Evolutionary conservation across 306 rosid species (phyloP).

Genomic region (Cicer cuneatum): DNA sequence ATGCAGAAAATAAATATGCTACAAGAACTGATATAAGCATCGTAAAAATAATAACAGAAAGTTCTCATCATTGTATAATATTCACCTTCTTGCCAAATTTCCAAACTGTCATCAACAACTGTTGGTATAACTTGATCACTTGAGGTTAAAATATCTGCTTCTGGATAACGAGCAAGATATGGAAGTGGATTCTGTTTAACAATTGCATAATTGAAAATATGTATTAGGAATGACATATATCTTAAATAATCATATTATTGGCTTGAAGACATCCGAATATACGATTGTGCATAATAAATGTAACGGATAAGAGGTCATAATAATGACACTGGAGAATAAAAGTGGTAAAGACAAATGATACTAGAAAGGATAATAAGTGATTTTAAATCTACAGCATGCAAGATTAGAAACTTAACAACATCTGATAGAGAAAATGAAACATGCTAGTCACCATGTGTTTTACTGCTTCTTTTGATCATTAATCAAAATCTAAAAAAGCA

Average conservation of each 20-base stretch:
- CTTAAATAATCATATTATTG: constrained; percentile 24
- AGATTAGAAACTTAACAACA: constrained; percentile 23
- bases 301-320: constrained; percentile 23
- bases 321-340: constrained; percentile 13
- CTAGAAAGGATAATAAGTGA: neutral
- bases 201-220: constrained; percentile 43
- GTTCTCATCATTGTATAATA: constrained; percentile 26
- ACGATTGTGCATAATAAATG: constrained; percentile 1
- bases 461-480: constrained; percentile 8
- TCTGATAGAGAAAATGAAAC: constrained; percentile 20
- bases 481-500: constrained; percentile 26
- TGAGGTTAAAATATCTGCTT: constrained; percentile 91
- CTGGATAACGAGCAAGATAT: constrained; percentile 88
- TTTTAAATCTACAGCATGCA: constrained; percentile 24
- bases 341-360: constrained; percentile 6
- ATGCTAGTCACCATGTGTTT: constrained; percentile 22
- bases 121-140: constrained; percentile 92
- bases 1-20: neutral
- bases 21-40: constrained; percentile 23
- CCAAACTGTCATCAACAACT: constrained; percentile 86
- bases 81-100: constrained; percentile 82
- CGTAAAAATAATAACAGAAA: neutral
- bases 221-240: constrained; percentile 38
- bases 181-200: constrained; percentile 92
- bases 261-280: constrained; percentile 25